phyloP scores from a whole-genome alignment of 1,139 yeast genomes.

The Hansenula sp. region DNA sequence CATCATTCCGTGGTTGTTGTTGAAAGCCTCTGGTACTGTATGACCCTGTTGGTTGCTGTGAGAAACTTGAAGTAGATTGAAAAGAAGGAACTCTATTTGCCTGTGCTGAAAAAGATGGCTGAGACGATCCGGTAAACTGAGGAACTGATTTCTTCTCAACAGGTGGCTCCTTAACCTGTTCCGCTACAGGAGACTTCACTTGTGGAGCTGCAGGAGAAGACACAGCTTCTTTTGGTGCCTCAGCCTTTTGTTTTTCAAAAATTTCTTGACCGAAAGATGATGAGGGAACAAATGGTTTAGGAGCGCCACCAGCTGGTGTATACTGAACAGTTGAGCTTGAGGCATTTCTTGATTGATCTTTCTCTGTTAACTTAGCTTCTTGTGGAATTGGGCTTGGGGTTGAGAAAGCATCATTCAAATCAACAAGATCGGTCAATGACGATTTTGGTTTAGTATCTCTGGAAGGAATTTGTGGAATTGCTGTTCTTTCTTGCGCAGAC shows the following conservation, averaged over 20 bases:
- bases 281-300: conserved; percentile 41
- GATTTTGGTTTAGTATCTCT: conserved; percentile 39
- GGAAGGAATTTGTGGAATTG: conserved; percentile 27
- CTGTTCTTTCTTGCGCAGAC: conserved; percentile 9
- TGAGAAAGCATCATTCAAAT: conserved; percentile 46
- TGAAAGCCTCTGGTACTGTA: conserved; percentile 8
- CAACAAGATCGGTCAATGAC: conserved; percentile 65
- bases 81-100: background rate
- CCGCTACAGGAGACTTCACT: conserved; percentile 9
- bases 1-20: conserved; percentile 32
- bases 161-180: conserved; percentile 15
- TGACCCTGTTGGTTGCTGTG: conserved; percentile 5
- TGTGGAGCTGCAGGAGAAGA: conserved; percentile 13
- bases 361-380: conserved; percentile 20
- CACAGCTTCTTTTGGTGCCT: conserved; percentile 22
- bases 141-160: background rate
- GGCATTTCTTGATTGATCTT: conserved; percentile 24
- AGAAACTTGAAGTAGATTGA: conserved; percentile 6
- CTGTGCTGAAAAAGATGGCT: background rate
- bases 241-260: conserved; percentile 34
- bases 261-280: conserved; percentile 59
- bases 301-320: conserved; percentile 18
- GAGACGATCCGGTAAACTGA: background rate
- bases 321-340: conserved; percentile 25
- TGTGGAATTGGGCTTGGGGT: conserved; percentile 27